Evolutionary conservation across 371 early-diverging fungal species (phyloP).

Genomic region (Mortierella sp.): DNA sequence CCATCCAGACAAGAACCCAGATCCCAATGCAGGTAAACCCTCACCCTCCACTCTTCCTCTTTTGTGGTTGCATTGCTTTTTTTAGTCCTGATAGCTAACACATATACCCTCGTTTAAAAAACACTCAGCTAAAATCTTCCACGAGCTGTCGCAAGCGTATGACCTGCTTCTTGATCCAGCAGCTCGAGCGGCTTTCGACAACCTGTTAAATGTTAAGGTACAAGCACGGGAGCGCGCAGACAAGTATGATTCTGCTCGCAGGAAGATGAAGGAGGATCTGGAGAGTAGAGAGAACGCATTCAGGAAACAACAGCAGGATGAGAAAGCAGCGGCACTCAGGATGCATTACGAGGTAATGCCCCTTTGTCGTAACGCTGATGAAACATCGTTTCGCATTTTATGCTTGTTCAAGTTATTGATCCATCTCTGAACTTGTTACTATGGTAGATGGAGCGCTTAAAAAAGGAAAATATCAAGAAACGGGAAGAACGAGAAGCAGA

Average conservation of each 20-base stretch:
- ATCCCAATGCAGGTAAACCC: slow-evolving; percentile 75
- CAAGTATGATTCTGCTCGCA: slow-evolving; percentile 38
- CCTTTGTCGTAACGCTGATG: not conserved
- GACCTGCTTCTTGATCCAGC: slow-evolving; percentile 48
- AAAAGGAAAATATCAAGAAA: slow-evolving; percentile 33
- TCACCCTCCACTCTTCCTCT: not conserved
- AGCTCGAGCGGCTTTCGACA: slow-evolving; percentile 49
- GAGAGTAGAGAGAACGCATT: slow-evolving; percentile 44
- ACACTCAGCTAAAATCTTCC: slow-evolving; percentile 41
- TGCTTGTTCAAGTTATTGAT: too few relatives aligned
- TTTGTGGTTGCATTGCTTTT: too few relatives aligned
- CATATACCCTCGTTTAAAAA: too few relatives aligned
- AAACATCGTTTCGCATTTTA: not conserved
- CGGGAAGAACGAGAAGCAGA: slow-evolving; percentile 40
- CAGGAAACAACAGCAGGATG: slow-evolving; percentile 42
- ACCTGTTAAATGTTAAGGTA: slow-evolving; percentile 39
- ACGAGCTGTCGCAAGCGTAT: slow-evolving; percentile 50
- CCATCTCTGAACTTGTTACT: too few relatives aligned
- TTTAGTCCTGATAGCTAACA: too few relatives aligned
- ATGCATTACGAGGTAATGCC: slow-evolving; percentile 36
- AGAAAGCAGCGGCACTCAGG: slow-evolving; percentile 31
- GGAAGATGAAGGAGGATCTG: slow-evolving; percentile 47
- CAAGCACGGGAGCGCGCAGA: slow-evolving; percentile 41
- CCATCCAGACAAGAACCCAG: slow-evolving; percentile 95
- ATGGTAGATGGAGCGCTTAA: slow-evolving; percentile 35